These are phyloP conservation scores for Phytophthora tentaculata DNA, from an alignment of 352 stramenopile species.

Conservation along the genomic window DNA sequence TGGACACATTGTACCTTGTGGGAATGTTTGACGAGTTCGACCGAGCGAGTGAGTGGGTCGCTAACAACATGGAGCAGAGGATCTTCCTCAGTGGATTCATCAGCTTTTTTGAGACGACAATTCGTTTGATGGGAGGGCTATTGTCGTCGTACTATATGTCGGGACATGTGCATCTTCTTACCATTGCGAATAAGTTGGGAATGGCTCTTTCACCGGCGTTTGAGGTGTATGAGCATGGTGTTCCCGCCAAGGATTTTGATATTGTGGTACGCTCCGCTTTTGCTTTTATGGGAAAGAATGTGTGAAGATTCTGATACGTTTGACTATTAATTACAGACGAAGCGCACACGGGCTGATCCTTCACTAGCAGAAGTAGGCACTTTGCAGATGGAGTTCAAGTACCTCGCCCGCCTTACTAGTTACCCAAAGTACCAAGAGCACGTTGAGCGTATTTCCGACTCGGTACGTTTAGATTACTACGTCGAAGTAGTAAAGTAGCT, in stretches of 20 bases:
- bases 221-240: constrained; percentile 50
- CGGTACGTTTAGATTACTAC: constrained; percentile 34
- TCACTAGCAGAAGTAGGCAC: constrained; percentile 73
- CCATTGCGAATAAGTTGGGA: constrained; percentile 66
- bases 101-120: constrained; percentile 85
- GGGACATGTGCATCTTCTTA: constrained; percentile 65
- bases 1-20: constrained; percentile 80
- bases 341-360: constrained; percentile 41
- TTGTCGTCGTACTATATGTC: constrained; percentile 70
- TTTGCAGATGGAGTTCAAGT: constrained; percentile 87
- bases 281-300: background rate
- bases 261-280: constrained; percentile 44
- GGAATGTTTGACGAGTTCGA: constrained; percentile 86
- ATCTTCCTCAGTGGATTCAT: constrained; percentile 73
- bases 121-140: constrained; percentile 75
- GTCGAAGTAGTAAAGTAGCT: background rate
- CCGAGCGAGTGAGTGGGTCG: constrained; percentile 67
- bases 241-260: constrained; percentile 74
- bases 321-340: constrained; percentile 28
- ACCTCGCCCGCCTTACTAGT: constrained; percentile 64
- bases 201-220: constrained; percentile 70
- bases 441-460: constrained; percentile 74
- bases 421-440: constrained; percentile 68
- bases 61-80: constrained; percentile 62
- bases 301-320: background rate